Conservation (phyloP, 1,139 yeast genomes). For the Tardiomyces blankii region DNA sequence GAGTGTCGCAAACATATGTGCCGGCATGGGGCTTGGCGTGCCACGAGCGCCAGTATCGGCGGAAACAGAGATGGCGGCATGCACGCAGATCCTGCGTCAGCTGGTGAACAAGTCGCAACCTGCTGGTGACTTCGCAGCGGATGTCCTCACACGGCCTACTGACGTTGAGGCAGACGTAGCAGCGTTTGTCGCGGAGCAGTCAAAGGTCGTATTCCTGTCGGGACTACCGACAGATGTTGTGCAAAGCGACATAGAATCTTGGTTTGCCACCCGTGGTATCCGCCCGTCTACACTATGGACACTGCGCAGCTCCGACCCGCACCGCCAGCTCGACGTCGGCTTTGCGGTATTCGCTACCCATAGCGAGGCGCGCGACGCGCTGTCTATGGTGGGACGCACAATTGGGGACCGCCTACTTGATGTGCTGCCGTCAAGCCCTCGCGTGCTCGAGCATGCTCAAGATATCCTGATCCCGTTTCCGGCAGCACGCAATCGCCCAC, state of each 20-base stretch:
- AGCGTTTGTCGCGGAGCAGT: conserved; percentile 58
- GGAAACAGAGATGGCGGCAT: conserved; percentile 30
- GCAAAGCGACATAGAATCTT: conserved; percentile 79
- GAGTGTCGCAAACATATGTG: conserved; percentile 41
- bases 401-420: conserved; percentile 68
- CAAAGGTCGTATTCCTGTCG: conserved; percentile 66
- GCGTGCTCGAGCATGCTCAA: conserved; percentile 69
- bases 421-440: conserved; percentile 74
- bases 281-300: conserved; percentile 90
- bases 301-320: conserved; percentile 46
- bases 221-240: conserved; percentile 80
- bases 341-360: conserved; percentile 79
- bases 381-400: conserved; percentile 69
- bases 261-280: conserved; percentile 84
- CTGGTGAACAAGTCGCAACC: conserved; percentile 47
- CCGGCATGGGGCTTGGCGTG: conserved; percentile 44
- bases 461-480: conserved; percentile 80
- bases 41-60: conserved; percentile 28
- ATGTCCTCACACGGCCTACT: conserved; percentile 59
- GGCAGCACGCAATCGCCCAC: conserved; percentile 76
- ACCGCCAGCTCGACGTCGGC: conserved; percentile 48
- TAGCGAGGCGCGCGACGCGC: conserved; percentile 73
- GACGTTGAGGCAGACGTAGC: conserved; percentile 63
- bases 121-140: conserved; percentile 35
- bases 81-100: conserved; percentile 37